Evolutionary conservation across 164 flowering plant species (phyloP), one percentile per base, ranked within the genome.

Genomic region (Chimonanthus salicifolius): DNA sequence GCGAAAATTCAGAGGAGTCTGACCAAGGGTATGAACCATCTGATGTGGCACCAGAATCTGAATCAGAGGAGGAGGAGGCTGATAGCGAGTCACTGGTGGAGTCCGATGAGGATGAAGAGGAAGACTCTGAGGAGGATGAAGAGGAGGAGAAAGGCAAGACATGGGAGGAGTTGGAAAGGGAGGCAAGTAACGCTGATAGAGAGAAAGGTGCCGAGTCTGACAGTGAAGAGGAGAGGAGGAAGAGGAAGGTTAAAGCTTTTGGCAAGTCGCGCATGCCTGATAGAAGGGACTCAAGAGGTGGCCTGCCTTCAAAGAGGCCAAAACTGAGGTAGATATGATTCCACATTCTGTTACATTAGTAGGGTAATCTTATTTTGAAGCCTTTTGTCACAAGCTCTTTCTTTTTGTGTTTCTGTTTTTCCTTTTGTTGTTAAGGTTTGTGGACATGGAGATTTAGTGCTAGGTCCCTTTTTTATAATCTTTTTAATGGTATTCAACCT

Each of bases 161-260:
- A 6, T 91, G 98, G 98, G 94, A 92, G 69, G 98, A 92, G 87
- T 80, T 92, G 78, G 96, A 92, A 73, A 87, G 93, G 78, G 98
- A 92, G 82, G 98, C 96, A 47, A 89, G 89, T 80, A 82, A 91
- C 82, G 96, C 94, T 48, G 96, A 92, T 65, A 80, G 87, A 67
- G 92, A 89, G 84, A 85, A 87, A 20, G 93, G 90, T 7, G 82
- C 70, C 78, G 94, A 89, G 20, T 89, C 92, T 0, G 97, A 92
- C 75, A 90, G 97, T 69, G 96, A 90, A 75, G 90, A 88, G 47
- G 98, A 92, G 73, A 83, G 92, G 71, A 83, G 77, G 72, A 83
- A 90, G 71, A 90, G 89, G 75, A 88, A 91, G 85, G 79, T 81
- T 78, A 92, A 92, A 79, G 86, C 89, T 11, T 85, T 87, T 77